Base-by-base conservation (phyloP, 805 yeast species). In the Debaryomyces castellii region DNA sequence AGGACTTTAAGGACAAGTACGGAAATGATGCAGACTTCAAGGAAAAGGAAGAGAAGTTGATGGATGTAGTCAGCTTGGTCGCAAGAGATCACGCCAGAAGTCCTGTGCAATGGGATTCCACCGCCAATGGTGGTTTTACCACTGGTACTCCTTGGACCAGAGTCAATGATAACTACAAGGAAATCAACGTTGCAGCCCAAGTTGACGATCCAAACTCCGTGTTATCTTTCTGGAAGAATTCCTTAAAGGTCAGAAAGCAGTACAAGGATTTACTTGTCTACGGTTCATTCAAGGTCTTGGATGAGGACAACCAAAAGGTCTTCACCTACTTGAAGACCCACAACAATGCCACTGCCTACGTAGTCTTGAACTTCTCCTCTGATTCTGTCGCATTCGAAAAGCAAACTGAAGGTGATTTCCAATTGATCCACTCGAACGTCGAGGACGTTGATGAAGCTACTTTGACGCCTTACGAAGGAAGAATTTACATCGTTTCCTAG, bases 1-100 rank as follows among this genome's bases (percentile, higher is more conserved):
- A 63, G 27, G 60, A 59, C 24, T 71, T 63, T 48, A 46, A 55
- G 48, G 51, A 55, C 52, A 42, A 52, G 44, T 43, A 63, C 44
- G 63, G 64, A 12, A 48, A 59, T 18, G 55, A 62, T 35, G 57
- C 61, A 4, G 61, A 59, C 39, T 50, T 56, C 45, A 49, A 62
- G 39, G 57, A 57, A 33, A 37, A 23, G 20, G 40, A 37, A 23
- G 9, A 10, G 10, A 51, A 55, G 23, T 59, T 69, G 42, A 47
- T 69, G 60, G 67, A 67, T 41, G 58, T 51, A 27, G 57, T 75
- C 46, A 62, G 65, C 45, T 50, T 72, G 44, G 38, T 71, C 16
- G 75, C 81, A 11, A 67, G 84, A 55, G 84, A 79, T 54, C 69
- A 79, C 53, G 74, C 80, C 7, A 71, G 84, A 59, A 69, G 81